These are phyloP conservation scores for Cajanus cajan DNA, from an alignment of 306 rosid genomes.

Conservation along the genomic window DNA sequence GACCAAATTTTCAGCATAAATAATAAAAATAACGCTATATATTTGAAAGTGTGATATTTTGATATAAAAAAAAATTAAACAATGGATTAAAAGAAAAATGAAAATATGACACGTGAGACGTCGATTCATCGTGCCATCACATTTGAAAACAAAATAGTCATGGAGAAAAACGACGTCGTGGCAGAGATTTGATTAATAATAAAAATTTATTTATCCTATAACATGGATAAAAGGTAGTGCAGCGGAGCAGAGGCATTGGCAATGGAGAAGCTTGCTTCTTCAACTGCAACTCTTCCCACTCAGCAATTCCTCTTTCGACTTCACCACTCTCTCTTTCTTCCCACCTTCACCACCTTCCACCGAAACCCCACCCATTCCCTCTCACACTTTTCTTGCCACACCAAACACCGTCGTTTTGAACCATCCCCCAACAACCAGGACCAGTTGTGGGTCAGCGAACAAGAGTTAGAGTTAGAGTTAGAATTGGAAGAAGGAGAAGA, in stretches of 20 bases:
- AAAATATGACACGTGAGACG: too few relatives aligned
- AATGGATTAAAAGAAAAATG: too few relatives aligned
- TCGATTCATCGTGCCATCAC: too few relatives aligned
- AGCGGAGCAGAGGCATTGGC: background rate
- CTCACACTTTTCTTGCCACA: constrained; percentile 18
- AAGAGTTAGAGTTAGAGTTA: background rate
- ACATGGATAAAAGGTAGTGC: constrained; percentile 15
- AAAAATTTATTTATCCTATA: background rate
- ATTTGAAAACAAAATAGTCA: background rate
- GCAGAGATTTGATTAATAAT: background rate
- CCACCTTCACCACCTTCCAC: constrained; percentile 1
- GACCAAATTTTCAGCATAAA: too few relatives aligned
- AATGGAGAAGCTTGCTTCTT: constrained; percentile 71
- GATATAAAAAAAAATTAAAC: too few relatives aligned
- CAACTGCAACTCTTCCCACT: constrained; percentile 30
- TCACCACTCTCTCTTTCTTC: constrained; percentile 37
- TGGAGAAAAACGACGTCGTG: background rate
- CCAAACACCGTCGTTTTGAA: constrained; percentile 27
- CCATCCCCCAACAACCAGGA: constrained; percentile 10
- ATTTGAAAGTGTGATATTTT: too few relatives aligned
- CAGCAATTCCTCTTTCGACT: constrained; percentile 17
- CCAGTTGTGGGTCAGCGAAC: constrained; percentile 26
- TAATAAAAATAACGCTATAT: too few relatives aligned
- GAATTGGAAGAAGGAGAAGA: constrained; percentile 12
- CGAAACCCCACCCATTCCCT: constrained; percentile 27